Base-by-base conservation (phyloP, 1,284 basidiomycete genomes). In the Sparassis latifolia region DNA sequence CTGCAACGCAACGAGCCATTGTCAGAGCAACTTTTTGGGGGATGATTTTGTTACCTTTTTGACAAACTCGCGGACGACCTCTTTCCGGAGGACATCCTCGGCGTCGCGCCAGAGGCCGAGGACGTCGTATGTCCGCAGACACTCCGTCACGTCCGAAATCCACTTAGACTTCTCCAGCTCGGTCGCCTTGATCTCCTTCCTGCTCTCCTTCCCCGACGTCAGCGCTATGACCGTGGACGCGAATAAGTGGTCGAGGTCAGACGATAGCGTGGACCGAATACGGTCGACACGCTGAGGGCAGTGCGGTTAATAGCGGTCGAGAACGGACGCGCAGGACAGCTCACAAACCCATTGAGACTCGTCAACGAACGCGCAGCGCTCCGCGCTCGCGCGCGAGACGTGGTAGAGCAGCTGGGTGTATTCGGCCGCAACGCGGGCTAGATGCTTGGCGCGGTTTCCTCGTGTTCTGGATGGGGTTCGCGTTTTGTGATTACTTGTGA, bases 361-460 rank as follows among this genome's bases (percentile, higher is more conserved):
- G 51, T 87, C 78, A 2, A 95, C 81, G 59, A 92, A 92, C 6
- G 75, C 76, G 63, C 90, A 91, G 2, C 78, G 77, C 58, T 92
- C 85, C 9, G 72, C 71, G 7, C 80, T 75, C 12, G 93, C 91
- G 65, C 97, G 95, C 12, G 82, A 79, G 38, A 84, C 78, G 58
- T 97, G 88, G 65, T 97, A 98, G 35, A 92, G 74, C n/a, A 97
- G 76, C 64, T 97, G 93, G 2, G 82, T 91, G 64, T 95, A 97
- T 67, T 97, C 95, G 9, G 84, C 76, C 9, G 93, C 92, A 10
- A 94, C 88, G 45, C 94, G 82, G 10, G 82, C 79, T 3, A 97
- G 76, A 61, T 92, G 85, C 66, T 97, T 97, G 3, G 87, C 86
- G 32, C 79, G 79, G 56, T 81, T 86, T 3, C 76, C 79, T 48